Evolutionary conservation across 2,329 filamentous ascomycete genomes (phyloP), one percentile per base, ranked within the genome.

Genomic region (Blumeria hordei): DNA sequence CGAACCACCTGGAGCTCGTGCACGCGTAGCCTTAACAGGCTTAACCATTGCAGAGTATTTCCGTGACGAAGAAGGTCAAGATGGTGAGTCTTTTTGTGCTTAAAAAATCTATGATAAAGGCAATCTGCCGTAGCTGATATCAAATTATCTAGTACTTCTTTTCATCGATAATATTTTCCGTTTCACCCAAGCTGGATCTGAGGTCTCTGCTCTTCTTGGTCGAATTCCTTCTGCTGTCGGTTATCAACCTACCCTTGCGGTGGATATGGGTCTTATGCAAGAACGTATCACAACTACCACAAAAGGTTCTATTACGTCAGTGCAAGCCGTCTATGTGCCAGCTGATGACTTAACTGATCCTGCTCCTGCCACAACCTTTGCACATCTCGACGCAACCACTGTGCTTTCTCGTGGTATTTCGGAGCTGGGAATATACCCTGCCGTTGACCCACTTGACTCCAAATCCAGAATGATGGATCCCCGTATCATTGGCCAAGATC

Each of bases 121-220:
- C 3, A 2, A 10, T 28, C 21, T 21, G 33, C 21, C 4, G 21
- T 28, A 28, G 21, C 21, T 28, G 21, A 28, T 28, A 28, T 4
- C 21, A 28, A 28, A 28, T 28, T 2, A 28, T 2, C 4, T 57
- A 84, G 87, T 95, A 80, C 78, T 95, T 70, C 88, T 95, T 72
- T 95, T 96, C 80, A 96, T 96, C 72, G 92, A 98, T 84, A 98
- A 98, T 81, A 96, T 98, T 75, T 96, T 95, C 87, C 85, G 92
- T 69, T 96, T 96, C 81, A 95, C 90, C 63, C 90, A 96, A 77
- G 92, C 92, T 71, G 92, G 92, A 88, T 96, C 92, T 68, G 92
- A 98, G 77, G 92, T 98, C 81, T 96, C 90, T 77, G 92, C 92
- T 69, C 81, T 98, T 70, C 80, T 98, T 63, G 92, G 92, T 78